These are phyloP conservation scores for Leccinum fuscescens DNA, from an alignment of 1,284 basidiomycete species.

Conservation along the genomic window DNA sequence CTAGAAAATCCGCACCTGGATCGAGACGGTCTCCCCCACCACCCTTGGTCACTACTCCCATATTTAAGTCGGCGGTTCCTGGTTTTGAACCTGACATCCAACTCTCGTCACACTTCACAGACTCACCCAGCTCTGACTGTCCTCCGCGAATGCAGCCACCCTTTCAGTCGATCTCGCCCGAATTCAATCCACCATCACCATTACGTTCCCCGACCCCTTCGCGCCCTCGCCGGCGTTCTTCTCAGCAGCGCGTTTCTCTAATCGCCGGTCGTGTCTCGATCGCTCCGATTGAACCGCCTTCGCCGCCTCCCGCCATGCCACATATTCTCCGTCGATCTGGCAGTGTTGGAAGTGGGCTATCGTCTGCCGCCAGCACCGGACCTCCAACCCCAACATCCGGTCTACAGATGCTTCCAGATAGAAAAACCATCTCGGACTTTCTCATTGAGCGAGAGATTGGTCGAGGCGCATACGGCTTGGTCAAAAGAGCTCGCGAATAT, in stretches of 20 bases:
- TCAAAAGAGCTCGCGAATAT: constrained; percentile 86
- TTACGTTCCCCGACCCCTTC: constrained; percentile 47
- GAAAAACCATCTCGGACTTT: constrained; percentile 73
- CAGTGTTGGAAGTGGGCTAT: constrained; percentile 61
- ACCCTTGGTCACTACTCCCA: constrained; percentile 15
- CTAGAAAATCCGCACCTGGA: constrained; percentile 9
- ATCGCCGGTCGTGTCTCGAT: constrained; percentile 78
- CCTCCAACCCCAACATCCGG: constrained; percentile 58
- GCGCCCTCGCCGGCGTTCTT: constrained; percentile 69
- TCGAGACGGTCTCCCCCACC: constrained; percentile 14
- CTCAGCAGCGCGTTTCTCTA: constrained; percentile 77
- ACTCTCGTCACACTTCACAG: constrained; percentile 21
- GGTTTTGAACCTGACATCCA: constrained; percentile 9
- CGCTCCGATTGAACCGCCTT: constrained; percentile 66
- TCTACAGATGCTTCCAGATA: constrained; percentile 51
- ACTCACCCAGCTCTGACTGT: constrained; percentile 20
- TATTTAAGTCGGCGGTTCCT: constrained; percentile 2
- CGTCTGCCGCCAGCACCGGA: constrained; percentile 55
- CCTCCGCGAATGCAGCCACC: constrained; percentile 21
- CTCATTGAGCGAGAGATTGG: constrained; percentile 86
- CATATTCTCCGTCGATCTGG: constrained; percentile 59
- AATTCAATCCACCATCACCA: constrained; percentile 28
- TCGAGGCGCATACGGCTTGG: constrained; percentile 95
- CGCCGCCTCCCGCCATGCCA: constrained; percentile 55
- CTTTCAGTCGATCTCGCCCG: constrained; percentile 19